Conservation (phyloP, 768 basidiomycete genomes). For the Basidioascus undulatus region DNA sequence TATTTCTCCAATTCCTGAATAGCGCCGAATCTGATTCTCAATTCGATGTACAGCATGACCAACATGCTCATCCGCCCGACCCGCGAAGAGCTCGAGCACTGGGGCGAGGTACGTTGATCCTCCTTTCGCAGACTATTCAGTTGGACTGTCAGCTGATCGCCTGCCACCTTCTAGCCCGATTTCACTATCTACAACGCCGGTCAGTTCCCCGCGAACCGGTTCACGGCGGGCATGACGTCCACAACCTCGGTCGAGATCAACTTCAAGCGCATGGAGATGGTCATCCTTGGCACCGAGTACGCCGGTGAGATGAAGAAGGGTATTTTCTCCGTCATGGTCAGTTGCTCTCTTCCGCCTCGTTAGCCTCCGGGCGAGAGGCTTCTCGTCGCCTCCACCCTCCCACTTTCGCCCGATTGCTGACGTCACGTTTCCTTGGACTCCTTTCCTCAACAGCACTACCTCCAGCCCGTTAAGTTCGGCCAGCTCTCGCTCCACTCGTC, state of each 20-base stretch:
- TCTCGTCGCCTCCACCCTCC: too few species aligned
- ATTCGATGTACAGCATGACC: too few species aligned
- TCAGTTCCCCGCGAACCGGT: constrained; percentile 97
- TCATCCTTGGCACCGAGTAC: constrained; percentile 56
- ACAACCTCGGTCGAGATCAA: constrained; percentile 98
- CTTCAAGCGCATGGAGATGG: constrained; percentile 99
- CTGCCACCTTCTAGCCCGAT: too few species aligned
- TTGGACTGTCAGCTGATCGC: too few species aligned
- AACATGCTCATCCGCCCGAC: constrained; percentile 99
- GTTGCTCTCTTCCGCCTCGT: constrained; percentile 5
- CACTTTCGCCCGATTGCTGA: background rate
- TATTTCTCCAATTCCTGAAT: background rate
- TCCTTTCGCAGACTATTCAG: too few species aligned
- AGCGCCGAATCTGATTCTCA: too few species aligned
- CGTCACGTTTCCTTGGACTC: background rate
- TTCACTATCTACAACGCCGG: constrained; percentile 99
- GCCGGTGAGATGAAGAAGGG: constrained; percentile 89
- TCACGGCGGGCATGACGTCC: constrained; percentile 99
- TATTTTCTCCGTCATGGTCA: constrained; percentile 91
- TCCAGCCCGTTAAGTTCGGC: constrained; percentile 95
- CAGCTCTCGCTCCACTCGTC: constrained; percentile 95
- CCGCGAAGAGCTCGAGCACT: constrained; percentile 70
- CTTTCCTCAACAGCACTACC: constrained; percentile 42
- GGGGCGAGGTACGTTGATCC: too few species aligned
- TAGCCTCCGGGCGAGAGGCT: too few species aligned